Evolutionary conservation across 2,329 filamentous ascomycete genomes (phyloP), one percentile per base, ranked within the genome.

Genomic region (Zymoseptoria crescenta): DNA sequence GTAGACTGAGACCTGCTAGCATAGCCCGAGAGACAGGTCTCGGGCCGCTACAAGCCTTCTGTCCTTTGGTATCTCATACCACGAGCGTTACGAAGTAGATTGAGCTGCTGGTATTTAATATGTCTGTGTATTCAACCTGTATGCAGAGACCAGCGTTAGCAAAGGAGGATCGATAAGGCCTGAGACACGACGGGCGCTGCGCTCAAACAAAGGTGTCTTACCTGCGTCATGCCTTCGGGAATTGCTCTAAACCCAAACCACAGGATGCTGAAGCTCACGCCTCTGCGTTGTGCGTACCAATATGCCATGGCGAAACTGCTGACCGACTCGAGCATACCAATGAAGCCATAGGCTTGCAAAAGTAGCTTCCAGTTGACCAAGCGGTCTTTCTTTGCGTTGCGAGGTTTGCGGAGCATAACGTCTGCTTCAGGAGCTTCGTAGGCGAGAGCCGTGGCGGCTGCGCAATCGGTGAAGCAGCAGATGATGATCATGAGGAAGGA

Each of bases 401-500:
- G 82, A 0, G 88, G 88, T 54, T 81, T 83, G 2, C 87, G 84
- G 28, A 84, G 76, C 8, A 93, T 80, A 0, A 92, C 83, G 65
- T 92, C 88, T 0, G 87, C 85, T 72, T 93, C 89, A 0, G 88
- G 87, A 52, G 85, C 81, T 69, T 93, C 89, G 69, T 89, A 91
- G 0, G 88, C 88, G 7, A 93, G 79, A 1, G 85, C 83, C 0
- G 87, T 88, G 0, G 89, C 86, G 1, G 86, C 87, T 6, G 83
- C 81, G 63, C 87, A 89, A 70, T 93, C 89, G 10, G 88, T 92
- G 73, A 91, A 89, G 70, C 87, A 89, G 60, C 73, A 74, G 59
- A 77, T 77, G 62, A 78, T 76, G 65, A 75, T 78, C 81, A 91
- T 90, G 53, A 91, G 79, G 68, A 90, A 91, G 1, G 83, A 87